These are phyloP conservation scores for Pisolithus thermaeus DNA, from an alignment of 1,284 basidiomycete genomes.

Conservation along the genomic window DNA sequence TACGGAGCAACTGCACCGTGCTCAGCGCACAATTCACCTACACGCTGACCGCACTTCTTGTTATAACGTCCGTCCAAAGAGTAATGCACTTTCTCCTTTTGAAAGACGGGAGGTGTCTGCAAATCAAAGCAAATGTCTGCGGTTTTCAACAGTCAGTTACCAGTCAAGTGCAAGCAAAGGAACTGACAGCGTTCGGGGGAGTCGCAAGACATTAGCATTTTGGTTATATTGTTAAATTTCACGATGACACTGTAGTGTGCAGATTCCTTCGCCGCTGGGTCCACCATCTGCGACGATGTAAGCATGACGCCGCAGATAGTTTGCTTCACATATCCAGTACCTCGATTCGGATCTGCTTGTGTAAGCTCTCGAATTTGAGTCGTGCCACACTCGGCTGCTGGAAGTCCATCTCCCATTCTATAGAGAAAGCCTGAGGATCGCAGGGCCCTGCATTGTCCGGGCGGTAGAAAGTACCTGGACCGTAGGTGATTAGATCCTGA, in stretches of 20 bases:
- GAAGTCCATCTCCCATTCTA: slow-evolving; percentile 53
- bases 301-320: background rate
- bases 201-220: slow-evolving; percentile 53
- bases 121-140: slow-evolving; percentile 63
- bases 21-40: slow-evolving; percentile 47
- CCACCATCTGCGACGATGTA: slow-evolving; percentile 43
- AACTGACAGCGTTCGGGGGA: slow-evolving; percentile 36
- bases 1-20: slow-evolving; percentile 56
- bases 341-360: slow-evolving; percentile 57
- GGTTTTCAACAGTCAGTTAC: background rate
- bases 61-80: slow-evolving; percentile 38
- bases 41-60: slow-evolving; percentile 43
- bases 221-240: slow-evolving; percentile 51
- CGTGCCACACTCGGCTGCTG: slow-evolving; percentile 41
- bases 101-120: slow-evolving; percentile 52
- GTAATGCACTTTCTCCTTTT: slow-evolving; percentile 52
- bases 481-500: background rate
- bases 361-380: slow-evolving; percentile 57
- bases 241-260: slow-evolving; percentile 46
- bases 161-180: slow-evolving; percentile 2
- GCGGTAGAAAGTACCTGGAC: slow-evolving; percentile 27
- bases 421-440: slow-evolving; percentile 50
- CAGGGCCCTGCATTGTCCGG: slow-evolving; percentile 27
- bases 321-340: slow-evolving; percentile 29
- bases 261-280: slow-evolving; percentile 44